phyloP scores from a whole-genome alignment of 2,329 filamentous ascomycete genomes.

The Trichoderma pleuroti region DNA sequence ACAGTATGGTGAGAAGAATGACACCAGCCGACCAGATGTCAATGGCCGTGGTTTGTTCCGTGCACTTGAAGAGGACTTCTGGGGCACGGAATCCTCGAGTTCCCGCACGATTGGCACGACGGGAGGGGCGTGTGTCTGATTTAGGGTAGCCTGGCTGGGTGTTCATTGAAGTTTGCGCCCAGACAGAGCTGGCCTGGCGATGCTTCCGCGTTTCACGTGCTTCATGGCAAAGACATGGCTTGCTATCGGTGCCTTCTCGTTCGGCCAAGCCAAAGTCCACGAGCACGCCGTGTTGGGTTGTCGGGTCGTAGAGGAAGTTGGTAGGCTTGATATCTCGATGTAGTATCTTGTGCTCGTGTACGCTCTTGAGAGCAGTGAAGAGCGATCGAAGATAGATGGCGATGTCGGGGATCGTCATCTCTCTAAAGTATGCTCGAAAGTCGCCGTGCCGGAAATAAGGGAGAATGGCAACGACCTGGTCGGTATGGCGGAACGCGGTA shows the following conservation, averaged over 20 bases:
- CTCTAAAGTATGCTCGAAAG: conserved; percentile 90
- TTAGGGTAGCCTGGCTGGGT: conserved; percentile 74
- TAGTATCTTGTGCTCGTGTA: conserved; percentile 80
- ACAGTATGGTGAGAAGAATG: conserved; percentile 93
- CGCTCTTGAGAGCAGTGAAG: conserved; percentile 77
- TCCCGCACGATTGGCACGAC: conserved; percentile 88
- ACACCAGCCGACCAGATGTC: conserved; percentile 97
- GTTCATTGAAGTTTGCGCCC: conserved; percentile 48
- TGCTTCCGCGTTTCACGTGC: conserved; percentile 58
- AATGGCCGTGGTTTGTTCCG: conserved; percentile 86
- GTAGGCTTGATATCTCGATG: conserved; percentile 97
- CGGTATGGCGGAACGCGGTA: conserved; percentile 90
- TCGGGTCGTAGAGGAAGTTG: conserved; percentile 90
- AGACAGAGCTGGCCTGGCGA: conserved; percentile 55
- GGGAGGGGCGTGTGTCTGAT: conserved; percentile 80
- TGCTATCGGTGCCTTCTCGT: conserved; percentile 70
- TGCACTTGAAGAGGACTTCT: conserved; percentile 96
- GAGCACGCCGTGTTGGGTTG: conserved; percentile 76
- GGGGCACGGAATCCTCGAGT: conserved; percentile 94
- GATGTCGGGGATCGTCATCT: conserved; percentile 83
- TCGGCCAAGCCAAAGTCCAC: conserved; percentile 99
- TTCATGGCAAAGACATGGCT: conserved; percentile 79
- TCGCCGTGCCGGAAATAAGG: conserved; percentile 96
- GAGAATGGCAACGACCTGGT: conserved; percentile 91
- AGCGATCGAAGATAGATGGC: conserved; percentile 84